Evolutionary conservation across 2,329 filamentous ascomycete genomes (phyloP), one percentile per base, ranked within the genome.

Genomic region (Talaromyces sp.): DNA sequence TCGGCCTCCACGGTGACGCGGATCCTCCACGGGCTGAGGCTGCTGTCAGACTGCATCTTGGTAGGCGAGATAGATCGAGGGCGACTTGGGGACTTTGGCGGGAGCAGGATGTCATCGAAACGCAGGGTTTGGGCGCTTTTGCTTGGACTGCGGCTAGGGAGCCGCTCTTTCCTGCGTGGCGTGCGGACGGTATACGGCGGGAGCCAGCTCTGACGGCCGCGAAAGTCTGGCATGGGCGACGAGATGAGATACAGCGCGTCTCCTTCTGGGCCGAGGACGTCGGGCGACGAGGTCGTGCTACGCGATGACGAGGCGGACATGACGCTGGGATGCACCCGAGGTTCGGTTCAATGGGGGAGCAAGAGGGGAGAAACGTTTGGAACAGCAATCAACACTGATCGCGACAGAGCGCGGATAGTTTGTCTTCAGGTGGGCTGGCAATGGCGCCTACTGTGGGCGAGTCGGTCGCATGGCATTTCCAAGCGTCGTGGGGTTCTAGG

Each of bases 21-120:
- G 61, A 81, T 80, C 60, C 78, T 76, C 79, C 79, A 81, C 31
- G 79, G 79, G 65, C 78, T 81, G 14, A 76, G 67, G 68, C 78
- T 78, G 7, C 72, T 74, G 8, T 76, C 76, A 10, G 70, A 66
- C 51, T 70, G 70, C 2, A 68, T 61, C 53, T 77, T 78, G n/a
- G 74, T 71, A 12, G 76, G 76, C 14, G 76, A 78, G 36, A 73
- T 58, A 5, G 74, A 72, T 47, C 68, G 61, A 53, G 71, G 67
- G 54, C 66, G 65, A 63, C 69, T 66, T 27, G 68, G 66, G 4
- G 76, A 76, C 4, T 75, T 75, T 5, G 71, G 72, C 18, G 76
- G 76, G n/a, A 79, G 70, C 44, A 78, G 53, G 47, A 79, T 73
- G 73, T 78, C 76, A 58, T 76, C 69, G 64, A 78, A 77, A 50